These are phyloP conservation scores for Paulownia fortunei DNA, from an alignment of 257 asterid genomes.

Conservation along the genomic window DNA sequence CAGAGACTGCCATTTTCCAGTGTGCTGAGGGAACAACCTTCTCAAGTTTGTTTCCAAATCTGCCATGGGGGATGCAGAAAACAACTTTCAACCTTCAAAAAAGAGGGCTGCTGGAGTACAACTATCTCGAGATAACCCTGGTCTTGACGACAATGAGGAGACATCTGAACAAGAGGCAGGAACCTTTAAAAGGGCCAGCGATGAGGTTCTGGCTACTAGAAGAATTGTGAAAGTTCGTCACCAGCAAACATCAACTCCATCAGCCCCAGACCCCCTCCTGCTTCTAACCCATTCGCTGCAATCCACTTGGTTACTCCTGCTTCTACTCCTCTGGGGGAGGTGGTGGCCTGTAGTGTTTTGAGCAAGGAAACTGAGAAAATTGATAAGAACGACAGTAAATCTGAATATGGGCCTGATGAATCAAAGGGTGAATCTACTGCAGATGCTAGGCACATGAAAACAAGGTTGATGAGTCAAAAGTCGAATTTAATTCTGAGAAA, in stretches of 20 bases:
- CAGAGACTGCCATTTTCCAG: neutral
- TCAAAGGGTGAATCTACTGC: conserved; percentile 35
- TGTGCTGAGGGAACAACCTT: neutral
- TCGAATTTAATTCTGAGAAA: conserved; percentile 36
- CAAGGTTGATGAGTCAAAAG: conserved; percentile 35
- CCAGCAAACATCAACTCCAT: conserved; percentile 45
- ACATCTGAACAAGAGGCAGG: conserved; percentile 71
- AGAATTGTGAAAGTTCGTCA: conserved; percentile 92
- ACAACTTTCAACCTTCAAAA: conserved; percentile 68
- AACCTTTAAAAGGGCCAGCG: conserved; percentile 84
- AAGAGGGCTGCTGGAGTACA: conserved; percentile 91
- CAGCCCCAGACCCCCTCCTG: conserved; percentile 52
- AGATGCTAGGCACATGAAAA: conserved; percentile 34
- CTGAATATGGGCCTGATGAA: conserved; percentile 46
- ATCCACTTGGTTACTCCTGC: conserved; percentile 64
- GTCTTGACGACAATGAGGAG: conserved; percentile 79
- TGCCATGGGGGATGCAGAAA: conserved; percentile 83
- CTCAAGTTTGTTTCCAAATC: neutral
- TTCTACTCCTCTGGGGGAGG: conserved; percentile 35
- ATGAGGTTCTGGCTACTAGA: conserved; percentile 82
- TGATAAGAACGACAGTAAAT: conserved; percentile 33
- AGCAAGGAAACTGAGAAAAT: conserved; percentile 39
- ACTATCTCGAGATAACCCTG: conserved; percentile 84
- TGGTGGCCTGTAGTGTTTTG: conserved; percentile 33
- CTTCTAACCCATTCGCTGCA: conserved; percentile 79